Evolutionary conservation across 2,329 filamentous ascomycete species (phyloP).

Genomic region (Penicillium freii): DNA sequence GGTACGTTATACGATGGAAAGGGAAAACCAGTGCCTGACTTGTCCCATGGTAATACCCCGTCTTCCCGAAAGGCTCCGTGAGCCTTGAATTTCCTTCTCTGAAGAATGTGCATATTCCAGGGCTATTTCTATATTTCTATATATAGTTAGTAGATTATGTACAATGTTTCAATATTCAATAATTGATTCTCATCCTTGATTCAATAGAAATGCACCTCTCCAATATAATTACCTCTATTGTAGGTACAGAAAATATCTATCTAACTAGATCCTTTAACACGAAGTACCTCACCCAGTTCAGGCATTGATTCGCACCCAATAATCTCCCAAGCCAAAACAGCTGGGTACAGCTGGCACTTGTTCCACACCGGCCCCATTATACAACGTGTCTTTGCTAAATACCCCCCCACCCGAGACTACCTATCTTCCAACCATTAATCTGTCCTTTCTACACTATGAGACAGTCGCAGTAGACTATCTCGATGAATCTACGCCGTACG

Average conservation of each 20-base stretch:
- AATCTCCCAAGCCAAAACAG: not conserved
- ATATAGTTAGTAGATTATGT: not conserved
- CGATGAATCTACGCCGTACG: not conserved
- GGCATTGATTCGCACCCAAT: constrained; percentile 8
- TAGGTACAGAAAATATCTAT: not conserved
- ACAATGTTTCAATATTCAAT: not conserved
- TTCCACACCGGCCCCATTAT: constrained; percentile 18
- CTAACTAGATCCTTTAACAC: not conserved
- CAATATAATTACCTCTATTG: not conserved
- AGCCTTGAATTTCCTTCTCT: constrained; percentile 6
- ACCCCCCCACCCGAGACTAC: constrained; percentile 10
- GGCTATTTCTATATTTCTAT: not conserved
- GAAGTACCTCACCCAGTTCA: not conserved
- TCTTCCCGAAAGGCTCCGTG: constrained; percentile 9
- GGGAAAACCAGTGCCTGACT: constrained; percentile 1
- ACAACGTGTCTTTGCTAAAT: constrained; percentile 17
- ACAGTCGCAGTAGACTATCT: not conserved
- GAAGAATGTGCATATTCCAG: constrained; percentile 2
- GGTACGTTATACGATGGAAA: not conserved
- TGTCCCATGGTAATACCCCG: not conserved
- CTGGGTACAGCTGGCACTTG: constrained; percentile 4
- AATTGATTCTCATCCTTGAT: not conserved
- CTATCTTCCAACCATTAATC: not conserved
- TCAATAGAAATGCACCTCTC: not conserved
- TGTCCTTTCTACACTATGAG: not conserved